These are phyloP conservation scores for Ambrosia artemisiifolia DNA, from an alignment of 129 eudicot species.

Conservation along the genomic window DNA sequence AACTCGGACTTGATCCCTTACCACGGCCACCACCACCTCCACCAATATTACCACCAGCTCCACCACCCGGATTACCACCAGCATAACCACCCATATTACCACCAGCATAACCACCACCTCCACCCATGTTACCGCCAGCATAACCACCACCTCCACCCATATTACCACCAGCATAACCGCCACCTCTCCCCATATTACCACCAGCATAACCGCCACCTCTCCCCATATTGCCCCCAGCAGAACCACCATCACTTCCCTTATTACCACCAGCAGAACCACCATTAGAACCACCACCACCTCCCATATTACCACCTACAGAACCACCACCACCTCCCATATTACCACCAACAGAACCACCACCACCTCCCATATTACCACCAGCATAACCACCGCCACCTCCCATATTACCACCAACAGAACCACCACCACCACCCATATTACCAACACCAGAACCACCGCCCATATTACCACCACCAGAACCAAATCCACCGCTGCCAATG, in stretches of 20 bases:
- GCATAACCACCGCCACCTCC: slow-evolving; percentile 13
- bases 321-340: slow-evolving; percentile 28
- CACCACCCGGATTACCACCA: slow-evolving; percentile 9
- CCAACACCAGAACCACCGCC: slow-evolving; percentile 19
- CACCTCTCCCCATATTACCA: slow-evolving; percentile 1
- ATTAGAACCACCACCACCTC: slow-evolving; percentile 8
- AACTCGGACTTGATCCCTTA: not conserved
- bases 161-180: slow-evolving; percentile 10
- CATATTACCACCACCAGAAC: slow-evolving; percentile 15
- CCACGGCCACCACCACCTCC: slow-evolving; percentile 7
- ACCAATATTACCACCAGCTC: not conserved
- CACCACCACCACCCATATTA: slow-evolving; percentile 16
- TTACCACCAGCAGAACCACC: not conserved
- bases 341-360: slow-evolving; percentile 20
- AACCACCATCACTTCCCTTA: not conserved
- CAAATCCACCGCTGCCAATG: slow-evolving; percentile 22
- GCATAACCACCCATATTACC: slow-evolving; percentile 6
- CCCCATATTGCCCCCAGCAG: slow-evolving; percentile 13
- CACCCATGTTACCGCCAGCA: not conserved
- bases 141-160: slow-evolving; percentile 18
- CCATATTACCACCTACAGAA: slow-evolving; percentile 16
- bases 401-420: slow-evolving; percentile 17
- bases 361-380: slow-evolving; percentile 21
- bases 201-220: slow-evolving; percentile 11
- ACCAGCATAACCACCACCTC: not conserved